Evolutionary conservation across 2,329 filamentous ascomycete genomes (phyloP).

Genomic region (Claviceps sp.): DNA sequence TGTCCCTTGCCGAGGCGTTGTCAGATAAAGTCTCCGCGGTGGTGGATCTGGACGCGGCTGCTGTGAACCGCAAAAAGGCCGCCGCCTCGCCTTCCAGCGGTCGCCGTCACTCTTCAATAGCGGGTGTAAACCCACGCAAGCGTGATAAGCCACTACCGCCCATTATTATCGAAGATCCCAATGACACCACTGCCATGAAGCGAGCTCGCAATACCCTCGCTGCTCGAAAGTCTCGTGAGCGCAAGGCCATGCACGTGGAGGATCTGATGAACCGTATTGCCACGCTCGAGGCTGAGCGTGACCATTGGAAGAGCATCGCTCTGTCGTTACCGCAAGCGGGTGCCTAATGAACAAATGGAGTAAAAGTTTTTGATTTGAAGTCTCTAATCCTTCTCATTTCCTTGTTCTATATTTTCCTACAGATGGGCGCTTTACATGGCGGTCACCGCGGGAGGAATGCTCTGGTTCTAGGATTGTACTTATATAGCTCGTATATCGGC

Average conservation of each 20-base stretch:
- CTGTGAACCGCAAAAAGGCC: conserved; percentile 34
- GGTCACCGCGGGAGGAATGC: not conserved
- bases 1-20: conserved; percentile 29
- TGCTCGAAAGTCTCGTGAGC: conserved; percentile 81
- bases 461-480: not conserved
- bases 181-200: conserved; percentile 72
- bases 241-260: conserved; percentile 66
- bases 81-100: conserved; percentile 27
- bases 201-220: conserved; percentile 87
- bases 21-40: conserved; percentile 36
- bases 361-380: conserved; percentile 1
- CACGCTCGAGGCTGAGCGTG: conserved; percentile 52
- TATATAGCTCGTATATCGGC: too few species aligned
- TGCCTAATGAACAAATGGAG: not conserved
- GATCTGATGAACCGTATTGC: conserved; percentile 61
- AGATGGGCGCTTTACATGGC: not conserved
- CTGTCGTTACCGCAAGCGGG: conserved; percentile 23
- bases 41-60: conserved; percentile 23
- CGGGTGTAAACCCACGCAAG: conserved; percentile 60
- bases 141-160: conserved; percentile 70
- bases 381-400: not conserved
- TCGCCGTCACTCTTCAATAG: conserved; percentile 50
- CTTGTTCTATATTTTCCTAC: not conserved
- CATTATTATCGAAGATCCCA: conserved; percentile 61
- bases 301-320: conserved; percentile 50